Base-by-base conservation (phyloP, 352 stramenopile species). In the Pythium rishiriense region DNA sequence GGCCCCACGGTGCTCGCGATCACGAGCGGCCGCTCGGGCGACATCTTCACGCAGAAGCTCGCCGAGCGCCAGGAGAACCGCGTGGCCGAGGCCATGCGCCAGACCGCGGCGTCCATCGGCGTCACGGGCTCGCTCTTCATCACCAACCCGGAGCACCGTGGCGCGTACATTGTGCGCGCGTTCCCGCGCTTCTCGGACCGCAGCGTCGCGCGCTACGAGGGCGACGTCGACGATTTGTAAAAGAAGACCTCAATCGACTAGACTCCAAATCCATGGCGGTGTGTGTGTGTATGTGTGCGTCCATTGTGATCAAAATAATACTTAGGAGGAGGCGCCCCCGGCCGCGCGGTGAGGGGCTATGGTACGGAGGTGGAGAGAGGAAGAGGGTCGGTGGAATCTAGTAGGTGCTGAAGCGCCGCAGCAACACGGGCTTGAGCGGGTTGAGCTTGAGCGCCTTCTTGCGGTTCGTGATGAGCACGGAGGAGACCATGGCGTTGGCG, bases 11-110 rank as follows among this genome's bases (percentile, higher is more conserved):
- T 99, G 33, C 93, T 99, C 76, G 97, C 97, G 11, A 97, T 99
- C 70, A 99, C 97, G 19, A 98, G 90, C 65, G 97, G 97, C 35
- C 95, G 94, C 22, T 93, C 87, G 60, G 97, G 97, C 39, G 97
- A 99, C 81, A 99, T 99, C 70, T 99, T 99, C 78, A 98, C 97
- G 52, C 97, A 99, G 76, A 78, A 96, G 54, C 65, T 91, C n/a
- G 81, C 82, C 56, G 87, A 96, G 68, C 79, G 87, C 46, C 78
- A 90, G 72, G 85, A 95, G 72, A 94, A 92, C 73, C 79, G 87
- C 61, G 97, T 99, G 28, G 97, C 97, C 31, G 90, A 97, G 62
- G 97, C 97, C 24, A 99, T 99, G 97, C 94, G 97, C 62, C 69
- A 94, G 68, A 90, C 85, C 9, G 97, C 97, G 1, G 81, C 96